Evolutionary conservation across 1,284 basidiomycete genomes (phyloP), one percentile per base, ranked within the genome.

Genomic region (Meira miltonrushii): DNA sequence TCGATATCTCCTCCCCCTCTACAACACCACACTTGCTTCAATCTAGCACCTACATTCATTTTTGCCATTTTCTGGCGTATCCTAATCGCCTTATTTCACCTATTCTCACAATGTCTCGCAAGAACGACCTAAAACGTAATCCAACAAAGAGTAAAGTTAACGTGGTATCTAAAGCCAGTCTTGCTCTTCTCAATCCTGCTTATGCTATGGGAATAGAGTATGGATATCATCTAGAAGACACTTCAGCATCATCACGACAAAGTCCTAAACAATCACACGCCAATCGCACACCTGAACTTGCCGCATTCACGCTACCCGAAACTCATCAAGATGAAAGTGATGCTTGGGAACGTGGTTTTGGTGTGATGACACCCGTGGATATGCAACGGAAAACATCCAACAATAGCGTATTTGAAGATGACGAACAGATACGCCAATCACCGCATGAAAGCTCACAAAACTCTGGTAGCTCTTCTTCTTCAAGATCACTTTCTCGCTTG

Each of bases 151-250:
- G 46, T 52, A 74, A 74, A 63, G 62, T 74, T 65, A 71, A 71
- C 50, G 68, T 65, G 39, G 67, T 71, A 47, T 72, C 71, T 52
- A 73, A 74, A 55, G 69, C 72, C 11, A 71, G 68, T 44, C 59
- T 74, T 11, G 72, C 71, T 53, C 65, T 69, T 59, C 64, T 74
- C 43, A 67, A 74, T 50, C 72, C 72, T 33, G 61, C 71, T 17
- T 65, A 68, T 50, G 72, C 71, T n/a, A 72, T 74, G 70, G 72
- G 72, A 46, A 72, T 74, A 60, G 72, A 74, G 39, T 54, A 61
- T 10, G 65, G 57, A 15, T n/a, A 41, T 23, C 33, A 48, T 8
- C 12, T 13, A 25, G 43, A 48, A 44, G 40, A 48, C 9, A 52
- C 21, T 6, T n/a, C 46, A 7, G 39, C 40, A n/a, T 23, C 28